These are phyloP conservation scores for Rhododendron ferrugineum DNA, from an alignment of 148 eudicot species.

Conservation along the genomic window DNA sequence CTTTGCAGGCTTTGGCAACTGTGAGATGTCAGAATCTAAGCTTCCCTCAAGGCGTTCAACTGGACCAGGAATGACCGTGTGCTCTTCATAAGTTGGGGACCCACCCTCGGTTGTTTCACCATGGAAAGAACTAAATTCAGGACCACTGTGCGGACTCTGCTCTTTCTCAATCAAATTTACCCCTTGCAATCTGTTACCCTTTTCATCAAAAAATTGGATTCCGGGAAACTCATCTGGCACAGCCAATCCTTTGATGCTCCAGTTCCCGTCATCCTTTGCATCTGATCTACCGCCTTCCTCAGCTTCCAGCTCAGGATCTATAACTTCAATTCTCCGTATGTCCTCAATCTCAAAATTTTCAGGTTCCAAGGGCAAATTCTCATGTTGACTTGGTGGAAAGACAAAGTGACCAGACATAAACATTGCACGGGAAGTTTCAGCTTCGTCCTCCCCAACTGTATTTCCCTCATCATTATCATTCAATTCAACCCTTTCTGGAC, in stretches of 20 bases:
- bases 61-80: constrained; percentile 22
- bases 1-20: constrained; percentile 23
- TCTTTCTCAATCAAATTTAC: constrained; percentile 35
- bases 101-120: constrained; percentile 24
- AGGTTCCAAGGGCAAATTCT: constrained; percentile 70
- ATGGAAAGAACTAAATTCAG: constrained; percentile 24
- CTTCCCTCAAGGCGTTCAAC: constrained; percentile 32
- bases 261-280: constrained; percentile 41
- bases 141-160: constrained; percentile 30
- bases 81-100: constrained; percentile 25
- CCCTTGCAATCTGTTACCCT: constrained; percentile 28
- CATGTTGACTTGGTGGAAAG: constrained; percentile 87
- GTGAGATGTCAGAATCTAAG: constrained; percentile 29
- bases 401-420: constrained; percentile 90
- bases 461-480: constrained; percentile 32
- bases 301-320: constrained; percentile 18
- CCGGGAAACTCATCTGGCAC: constrained; percentile 40
- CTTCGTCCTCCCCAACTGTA: constrained; percentile 25
- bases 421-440: constrained; percentile 59
- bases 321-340: constrained; percentile 28
- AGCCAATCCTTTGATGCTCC: constrained; percentile 32
- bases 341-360: constrained; percentile 30
- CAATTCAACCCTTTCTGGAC: constrained; percentile 42
- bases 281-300: constrained; percentile 28
- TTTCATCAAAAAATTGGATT: constrained; percentile 33